phyloP scores from a whole-genome alignment of 257 asterid species.

The Petunia axillaris region DNA sequence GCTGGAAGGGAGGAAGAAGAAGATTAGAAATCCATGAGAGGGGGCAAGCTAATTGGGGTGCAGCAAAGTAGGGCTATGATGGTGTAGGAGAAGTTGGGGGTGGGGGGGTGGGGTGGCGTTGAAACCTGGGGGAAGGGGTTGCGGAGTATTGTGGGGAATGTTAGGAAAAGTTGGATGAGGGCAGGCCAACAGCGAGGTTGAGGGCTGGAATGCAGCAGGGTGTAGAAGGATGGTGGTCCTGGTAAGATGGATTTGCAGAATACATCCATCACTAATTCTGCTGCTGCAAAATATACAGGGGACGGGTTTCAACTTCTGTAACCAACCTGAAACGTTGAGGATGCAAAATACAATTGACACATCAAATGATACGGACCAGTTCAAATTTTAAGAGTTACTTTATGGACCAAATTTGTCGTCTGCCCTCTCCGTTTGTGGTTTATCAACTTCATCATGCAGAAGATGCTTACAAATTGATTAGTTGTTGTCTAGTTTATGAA shows the following conservation, averaged over 20 bases:
- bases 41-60: neutral
- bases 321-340: conserved; percentile 1
- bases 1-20: neutral
- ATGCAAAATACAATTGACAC: neutral
- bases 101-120: neutral
- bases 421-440: neutral
- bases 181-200: neutral
- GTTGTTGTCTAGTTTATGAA: neutral
- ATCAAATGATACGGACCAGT: neutral
- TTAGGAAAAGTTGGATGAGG: neutral
- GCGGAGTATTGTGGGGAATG: neutral
- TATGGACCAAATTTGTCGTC: neutral
- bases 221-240: neutral
- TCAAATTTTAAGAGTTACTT: neutral
- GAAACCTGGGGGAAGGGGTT: neutral
- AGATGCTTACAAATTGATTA: conserved; percentile 4
- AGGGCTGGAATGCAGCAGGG: neutral
- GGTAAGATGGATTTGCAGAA: neutral
- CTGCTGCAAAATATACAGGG: conserved; percentile 17
- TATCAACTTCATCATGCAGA: neutral
- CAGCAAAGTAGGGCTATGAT: conserved; percentile 12
- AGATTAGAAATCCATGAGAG: neutral
- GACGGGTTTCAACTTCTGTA: neutral
- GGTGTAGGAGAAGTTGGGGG: neutral
- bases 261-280: neutral